Percentiles rank a stretch among this genome's conserved stretches.
Conservation (phyloP, 768 basidiomycete species). For the Boletus rubroflammeus region DNA sequence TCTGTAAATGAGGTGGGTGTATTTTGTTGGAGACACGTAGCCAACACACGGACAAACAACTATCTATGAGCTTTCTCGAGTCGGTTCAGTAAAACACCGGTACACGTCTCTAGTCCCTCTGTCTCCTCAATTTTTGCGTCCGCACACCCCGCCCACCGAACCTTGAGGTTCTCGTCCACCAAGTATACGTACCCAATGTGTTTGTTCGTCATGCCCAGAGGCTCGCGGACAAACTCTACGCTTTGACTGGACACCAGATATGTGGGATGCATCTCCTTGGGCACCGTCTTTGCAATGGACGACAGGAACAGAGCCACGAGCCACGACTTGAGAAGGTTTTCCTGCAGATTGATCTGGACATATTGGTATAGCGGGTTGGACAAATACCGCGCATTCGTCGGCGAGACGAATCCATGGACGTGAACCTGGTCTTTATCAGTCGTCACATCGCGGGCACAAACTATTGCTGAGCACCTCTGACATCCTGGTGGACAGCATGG, state of each 20-base stretch:
- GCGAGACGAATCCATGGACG: constrained; percentile 62
- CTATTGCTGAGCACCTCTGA: constrained; percentile 60
- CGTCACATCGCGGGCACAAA: not conserved
- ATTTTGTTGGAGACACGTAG: constrained; percentile 25
- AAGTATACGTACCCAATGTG: constrained; percentile 91
- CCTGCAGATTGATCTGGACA: constrained; percentile 89
- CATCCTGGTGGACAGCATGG: constrained; percentile 81
- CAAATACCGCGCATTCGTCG: constrained; percentile 50
- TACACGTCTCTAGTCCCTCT: constrained; percentile 62
- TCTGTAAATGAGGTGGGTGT: not conserved
- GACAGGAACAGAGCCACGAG: constrained; percentile 83
- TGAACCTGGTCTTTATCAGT: constrained; percentile 55
- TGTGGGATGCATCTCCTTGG: constrained; percentile 57
- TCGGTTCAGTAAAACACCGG: constrained; percentile 64
- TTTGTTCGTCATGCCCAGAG: constrained; percentile 84
- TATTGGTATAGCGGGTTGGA: constrained; percentile 64
- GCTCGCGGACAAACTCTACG: constrained; percentile 81
- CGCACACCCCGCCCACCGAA: constrained; percentile 92
- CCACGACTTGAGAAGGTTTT: constrained; percentile 88
- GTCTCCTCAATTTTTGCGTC: constrained; percentile 76
- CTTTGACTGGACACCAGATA: constrained; percentile 82
- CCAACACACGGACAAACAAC: constrained; percentile 30
- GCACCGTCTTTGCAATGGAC: constrained; percentile 64
- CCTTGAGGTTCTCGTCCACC: constrained; percentile 76
- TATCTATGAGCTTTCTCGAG: constrained; percentile 32